phyloP scores from a whole-genome alignment of 2,329 filamentous ascomycete species.

The Penicillium crustosum region DNA sequence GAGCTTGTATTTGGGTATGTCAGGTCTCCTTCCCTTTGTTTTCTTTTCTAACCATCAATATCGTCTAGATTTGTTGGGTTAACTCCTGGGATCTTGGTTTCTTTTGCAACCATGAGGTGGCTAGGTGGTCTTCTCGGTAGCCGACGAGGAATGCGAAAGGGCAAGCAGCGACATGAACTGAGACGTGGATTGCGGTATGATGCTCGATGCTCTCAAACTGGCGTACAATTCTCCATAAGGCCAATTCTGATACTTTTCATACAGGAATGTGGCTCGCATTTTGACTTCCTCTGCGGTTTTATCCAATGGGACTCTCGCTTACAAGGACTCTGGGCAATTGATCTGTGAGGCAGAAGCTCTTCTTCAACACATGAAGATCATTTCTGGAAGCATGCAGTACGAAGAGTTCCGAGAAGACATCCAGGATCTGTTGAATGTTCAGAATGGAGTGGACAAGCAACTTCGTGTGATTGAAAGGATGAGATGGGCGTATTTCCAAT shows the following conservation, averaged over 20 bases:
- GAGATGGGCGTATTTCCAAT: conserved; percentile 84
- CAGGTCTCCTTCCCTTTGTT: not conserved
- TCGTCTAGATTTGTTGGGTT: conserved; percentile 75
- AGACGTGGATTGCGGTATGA: conserved; percentile 69
- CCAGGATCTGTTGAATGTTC: conserved; percentile 77
- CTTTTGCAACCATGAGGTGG: conserved; percentile 72
- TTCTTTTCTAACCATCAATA: conserved; percentile 11
- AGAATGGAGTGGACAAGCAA: conserved; percentile 74
- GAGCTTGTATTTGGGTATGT: conserved; percentile 81
- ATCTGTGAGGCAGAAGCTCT: conserved; percentile 87
- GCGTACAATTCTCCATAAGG: not conserved
- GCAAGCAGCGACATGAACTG: conserved; percentile 66
- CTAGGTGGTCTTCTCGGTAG: conserved; percentile 67
- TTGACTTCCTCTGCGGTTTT: conserved; percentile 64
- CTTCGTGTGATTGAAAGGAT: conserved; percentile 77
- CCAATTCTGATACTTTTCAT: conserved; percentile 1
- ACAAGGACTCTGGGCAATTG: conserved; percentile 88
- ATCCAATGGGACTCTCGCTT: conserved; percentile 73
- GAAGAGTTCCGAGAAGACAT: conserved; percentile 88
- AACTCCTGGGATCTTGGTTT: conserved; percentile 88
- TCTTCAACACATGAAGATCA: conserved; percentile 63
- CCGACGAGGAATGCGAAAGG: conserved; percentile 65
- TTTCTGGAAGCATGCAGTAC: conserved; percentile 73
- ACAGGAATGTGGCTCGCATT: conserved; percentile 77
- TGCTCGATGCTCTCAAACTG: not conserved